Evolutionary conservation across 2,329 filamentous ascomycete species (phyloP).

Genomic region (Ophiognomonia clavigignenti-juglandacearum): DNA sequence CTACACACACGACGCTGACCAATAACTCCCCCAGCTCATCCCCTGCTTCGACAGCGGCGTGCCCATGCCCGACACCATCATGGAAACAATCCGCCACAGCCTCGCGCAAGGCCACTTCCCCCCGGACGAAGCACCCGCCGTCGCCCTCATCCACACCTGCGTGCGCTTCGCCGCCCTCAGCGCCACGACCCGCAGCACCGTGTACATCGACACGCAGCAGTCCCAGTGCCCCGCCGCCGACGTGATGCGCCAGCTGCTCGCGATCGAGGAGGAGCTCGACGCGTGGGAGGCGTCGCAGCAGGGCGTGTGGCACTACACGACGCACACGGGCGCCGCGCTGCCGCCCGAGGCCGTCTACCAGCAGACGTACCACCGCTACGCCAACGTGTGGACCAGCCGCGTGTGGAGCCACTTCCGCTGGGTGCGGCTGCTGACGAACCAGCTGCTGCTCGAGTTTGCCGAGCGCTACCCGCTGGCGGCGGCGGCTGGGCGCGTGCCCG

Average conservation of each 20-base stretch:
- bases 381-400: constrained; percentile 46
- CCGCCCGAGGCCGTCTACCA: constrained; percentile 42
- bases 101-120: constrained; percentile 20
- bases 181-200: constrained; percentile 28
- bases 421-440: constrained; percentile 48
- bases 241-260: constrained; percentile 33
- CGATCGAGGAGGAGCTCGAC: constrained; percentile 34
- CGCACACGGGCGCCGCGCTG: constrained; percentile 26
- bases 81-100: constrained; percentile 32
- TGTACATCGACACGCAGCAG: constrained; percentile 32
- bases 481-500: constrained; percentile 25
- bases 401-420: constrained; percentile 58
- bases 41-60: constrained; percentile 36
- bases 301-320: constrained; percentile 33
- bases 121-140: constrained; percentile 32
- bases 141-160: constrained; percentile 36
- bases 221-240: constrained; percentile 28
- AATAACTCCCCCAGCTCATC: constrained; percentile 35
- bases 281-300: constrained; percentile 32
- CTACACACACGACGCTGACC: constrained; percentile 8
- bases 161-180: constrained; percentile 36
- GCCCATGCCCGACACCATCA: constrained; percentile 35
- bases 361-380: constrained; percentile 50
- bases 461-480: constrained; percentile 31
- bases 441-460: constrained; percentile 40